A percentile compares a stretch with the other conserved stretches of the same genome.
phyloP scores from a whole-genome alignment of 1,284 basidiomycete genomes.

The Golubevia sp. region DNA sequence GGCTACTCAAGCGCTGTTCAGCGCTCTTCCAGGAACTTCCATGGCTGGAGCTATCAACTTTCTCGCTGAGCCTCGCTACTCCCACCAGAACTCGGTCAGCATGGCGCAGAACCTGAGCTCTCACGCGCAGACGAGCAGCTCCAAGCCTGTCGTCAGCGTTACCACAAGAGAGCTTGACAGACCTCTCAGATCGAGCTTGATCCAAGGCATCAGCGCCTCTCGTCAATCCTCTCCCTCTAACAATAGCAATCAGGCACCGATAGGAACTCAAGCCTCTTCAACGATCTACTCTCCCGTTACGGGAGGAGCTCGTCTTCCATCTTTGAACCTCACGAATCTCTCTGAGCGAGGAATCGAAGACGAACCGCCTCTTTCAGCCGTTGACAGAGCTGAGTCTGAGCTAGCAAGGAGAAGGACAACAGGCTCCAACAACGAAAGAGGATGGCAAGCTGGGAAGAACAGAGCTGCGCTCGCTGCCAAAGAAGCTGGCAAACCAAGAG shows the following conservation, averaged over 20 bases:
- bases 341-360: too few species aligned
- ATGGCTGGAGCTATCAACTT: slow-evolving; percentile 11
- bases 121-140: slow-evolving; percentile 1
- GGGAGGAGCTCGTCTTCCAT: not conserved
- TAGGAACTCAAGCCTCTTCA: slow-evolving; percentile 7
- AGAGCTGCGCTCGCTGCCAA: too few species aligned
- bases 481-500: too few species aligned
- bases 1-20: slow-evolving; percentile 29
- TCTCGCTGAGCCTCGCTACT: slow-evolving; percentile 30
- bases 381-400: too few species aligned
- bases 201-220: not conserved
- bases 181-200: slow-evolving; percentile 11
- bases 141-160: not conserved
- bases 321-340: too few species aligned
- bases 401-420: too few species aligned
- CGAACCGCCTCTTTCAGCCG: too few species aligned
- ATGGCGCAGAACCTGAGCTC: not conserved
- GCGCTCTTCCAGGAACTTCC: slow-evolving; percentile 13
- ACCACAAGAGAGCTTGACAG: slow-evolving; percentile 6
- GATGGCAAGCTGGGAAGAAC: too few species aligned
- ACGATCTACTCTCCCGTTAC: slow-evolving; percentile 9
- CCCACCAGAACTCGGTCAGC: slow-evolving; percentile 14
- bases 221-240: not conserved
- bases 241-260: not conserved
- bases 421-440: too few species aligned